Evolutionary conservation across 495 filamentous ascomycete species (phyloP).

Genomic region (Neurospora sp.): DNA sequence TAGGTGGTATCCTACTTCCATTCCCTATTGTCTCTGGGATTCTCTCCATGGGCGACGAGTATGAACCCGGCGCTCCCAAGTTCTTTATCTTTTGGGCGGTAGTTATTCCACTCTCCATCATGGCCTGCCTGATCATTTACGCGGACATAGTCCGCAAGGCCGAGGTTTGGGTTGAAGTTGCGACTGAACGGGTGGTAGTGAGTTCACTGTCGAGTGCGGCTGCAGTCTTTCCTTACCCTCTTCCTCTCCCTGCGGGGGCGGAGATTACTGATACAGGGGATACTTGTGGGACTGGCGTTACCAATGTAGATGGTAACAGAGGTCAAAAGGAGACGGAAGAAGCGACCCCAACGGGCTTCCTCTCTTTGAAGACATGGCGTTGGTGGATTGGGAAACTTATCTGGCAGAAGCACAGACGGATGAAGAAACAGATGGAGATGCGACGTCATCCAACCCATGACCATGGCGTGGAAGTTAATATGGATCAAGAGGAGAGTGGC

Average conservation of each 20-base stretch:
- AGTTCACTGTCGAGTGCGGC: neutral
- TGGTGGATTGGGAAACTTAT: neutral
- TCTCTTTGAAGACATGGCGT: neutral
- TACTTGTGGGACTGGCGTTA: neutral
- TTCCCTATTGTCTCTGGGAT: conserved; percentile 31
- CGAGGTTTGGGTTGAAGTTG: conserved; percentile 36
- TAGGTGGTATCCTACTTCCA: conserved; percentile 32
- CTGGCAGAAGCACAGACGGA: neutral
- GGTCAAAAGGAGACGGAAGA: neutral
- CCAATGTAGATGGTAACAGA: neutral
- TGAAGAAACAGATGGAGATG: neutral
- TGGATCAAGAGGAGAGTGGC: neutral
- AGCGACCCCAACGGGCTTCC: neutral
- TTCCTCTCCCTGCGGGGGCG: neutral
- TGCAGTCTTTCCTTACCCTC: neutral
- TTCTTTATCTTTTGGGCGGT: conserved; percentile 35
- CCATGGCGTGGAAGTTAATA: neutral
- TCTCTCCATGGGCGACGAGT: conserved; percentile 31
- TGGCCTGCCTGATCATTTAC: conserved; percentile 29
- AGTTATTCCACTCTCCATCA: conserved; percentile 19
- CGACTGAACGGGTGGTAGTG: conserved; percentile 9
- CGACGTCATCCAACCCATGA: neutral
- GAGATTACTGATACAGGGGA: neutral
- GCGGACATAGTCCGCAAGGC: conserved; percentile 32
- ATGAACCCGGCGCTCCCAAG: conserved; percentile 18